A percentile compares a stretch with the other conserved stretches of the same genome.
phyloP scores from a whole-genome alignment of 768 basidiomycete species.

The Trametes sanguinea region DNA sequence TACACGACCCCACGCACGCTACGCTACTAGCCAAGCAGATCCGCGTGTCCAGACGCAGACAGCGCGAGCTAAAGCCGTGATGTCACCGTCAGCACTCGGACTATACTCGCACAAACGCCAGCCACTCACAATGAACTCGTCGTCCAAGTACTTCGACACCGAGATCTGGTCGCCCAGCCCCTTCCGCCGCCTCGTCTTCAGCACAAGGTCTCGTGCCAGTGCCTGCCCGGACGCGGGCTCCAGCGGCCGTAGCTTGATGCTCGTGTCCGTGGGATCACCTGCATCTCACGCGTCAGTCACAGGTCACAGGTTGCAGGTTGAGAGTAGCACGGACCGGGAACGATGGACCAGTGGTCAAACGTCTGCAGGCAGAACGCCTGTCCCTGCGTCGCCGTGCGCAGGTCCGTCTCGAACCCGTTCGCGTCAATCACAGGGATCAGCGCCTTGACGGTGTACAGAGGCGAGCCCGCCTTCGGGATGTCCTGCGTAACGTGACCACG shows the following conservation, averaged over 20 bases:
- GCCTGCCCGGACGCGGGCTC: constrained; percentile 98
- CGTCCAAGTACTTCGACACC: constrained; percentile 95
- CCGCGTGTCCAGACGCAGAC: constrained; percentile 95
- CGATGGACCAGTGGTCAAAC: constrained; percentile 98
- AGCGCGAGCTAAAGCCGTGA: constrained; percentile 68
- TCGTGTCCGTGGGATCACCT: constrained; percentile 98
- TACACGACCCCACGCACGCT: constrained; percentile 20
- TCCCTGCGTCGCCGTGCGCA: constrained; percentile 96
- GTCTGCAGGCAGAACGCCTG: constrained; percentile 98
- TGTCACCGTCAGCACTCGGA: constrained; percentile 5
- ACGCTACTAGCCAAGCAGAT: constrained; percentile 67
- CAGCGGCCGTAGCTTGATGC: constrained; percentile 92
- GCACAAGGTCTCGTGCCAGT: constrained; percentile 88
- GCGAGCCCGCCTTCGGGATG: constrained; percentile 96
- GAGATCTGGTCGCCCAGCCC: constrained; percentile 97
- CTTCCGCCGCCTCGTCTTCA: constrained; percentile 95
- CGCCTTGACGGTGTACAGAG: constrained; percentile 96
- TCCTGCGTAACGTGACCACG: constrained; percentile 99
- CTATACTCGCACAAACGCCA: neutral
- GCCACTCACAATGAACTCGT: constrained; percentile 85
- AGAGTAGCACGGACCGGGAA: constrained; percentile 68
- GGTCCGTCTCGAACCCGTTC: constrained; percentile 97
- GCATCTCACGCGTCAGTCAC: constrained; percentile 24
- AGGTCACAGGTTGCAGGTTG: neutral
- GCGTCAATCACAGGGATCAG: constrained; percentile 98